phyloP scores from a whole-genome alignment of 805 yeast species.

The Jamesozyma spencerorum region DNA sequence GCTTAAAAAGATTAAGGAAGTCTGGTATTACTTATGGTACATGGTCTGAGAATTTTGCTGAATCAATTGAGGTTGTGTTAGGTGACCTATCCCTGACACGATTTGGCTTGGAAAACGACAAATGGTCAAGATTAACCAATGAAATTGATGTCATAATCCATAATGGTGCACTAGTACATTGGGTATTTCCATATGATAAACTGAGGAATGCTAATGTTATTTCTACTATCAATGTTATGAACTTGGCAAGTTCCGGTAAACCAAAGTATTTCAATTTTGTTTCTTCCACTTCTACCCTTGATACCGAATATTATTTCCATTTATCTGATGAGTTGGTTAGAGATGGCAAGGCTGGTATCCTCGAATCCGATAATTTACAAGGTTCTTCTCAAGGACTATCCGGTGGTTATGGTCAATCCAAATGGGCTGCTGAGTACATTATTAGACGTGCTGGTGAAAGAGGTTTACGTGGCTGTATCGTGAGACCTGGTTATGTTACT shows the following conservation, averaged over 20 bases:
- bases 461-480: constrained; percentile 81
- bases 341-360: constrained; percentile 61
- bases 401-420: constrained; percentile 94
- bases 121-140: constrained; percentile 51
- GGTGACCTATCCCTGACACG: constrained; percentile 72
- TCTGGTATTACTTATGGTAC: constrained; percentile 74
- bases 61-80: constrained; percentile 57
- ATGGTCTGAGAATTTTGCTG: constrained; percentile 46
- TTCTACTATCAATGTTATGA: constrained; percentile 76
- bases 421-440: constrained; percentile 93
- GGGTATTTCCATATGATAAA: constrained; percentile 93
- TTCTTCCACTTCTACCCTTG: constrained; percentile 90
- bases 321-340: constrained; percentile 62
- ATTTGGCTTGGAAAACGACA: constrained; percentile 53
- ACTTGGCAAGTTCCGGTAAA: constrained; percentile 56
- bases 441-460: constrained; percentile 79
- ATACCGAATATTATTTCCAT: constrained; percentile 69
- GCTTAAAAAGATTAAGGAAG: constrained; percentile 62
- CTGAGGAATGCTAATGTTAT: constrained; percentile 89
- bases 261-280: constrained; percentile 85
- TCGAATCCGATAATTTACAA: constrained; percentile 71
- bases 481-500: constrained; percentile 93
- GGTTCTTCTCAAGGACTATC: constrained; percentile 80
- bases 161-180: constrained; percentile 96
- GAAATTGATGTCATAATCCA: constrained; percentile 78